Conservation (phyloP, 2,329 filamentous ascomycete genomes). For the Fusarium mundagurra region DNA sequence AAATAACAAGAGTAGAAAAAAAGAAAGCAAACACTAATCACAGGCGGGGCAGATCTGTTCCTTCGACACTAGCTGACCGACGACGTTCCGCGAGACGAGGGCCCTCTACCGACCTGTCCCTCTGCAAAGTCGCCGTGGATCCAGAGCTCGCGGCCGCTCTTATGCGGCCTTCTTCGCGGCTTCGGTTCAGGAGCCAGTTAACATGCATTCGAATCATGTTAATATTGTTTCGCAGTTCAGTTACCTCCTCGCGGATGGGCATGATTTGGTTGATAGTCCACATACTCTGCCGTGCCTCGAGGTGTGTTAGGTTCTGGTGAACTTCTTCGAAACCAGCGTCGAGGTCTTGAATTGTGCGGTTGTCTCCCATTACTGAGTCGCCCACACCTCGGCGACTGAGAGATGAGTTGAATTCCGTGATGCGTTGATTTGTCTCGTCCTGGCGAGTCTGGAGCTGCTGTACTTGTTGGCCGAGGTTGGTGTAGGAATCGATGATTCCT, state of each 20-base stretch:
- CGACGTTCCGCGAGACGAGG: slow-evolving; percentile 48
- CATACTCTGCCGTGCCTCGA: slow-evolving; percentile 69
- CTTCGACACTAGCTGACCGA: slow-evolving; percentile 51
- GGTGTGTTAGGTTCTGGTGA: slow-evolving; percentile 65
- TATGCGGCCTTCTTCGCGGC: slow-evolving; percentile 57
- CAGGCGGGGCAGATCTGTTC: slow-evolving; percentile 50
- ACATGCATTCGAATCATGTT: slow-evolving; percentile 69
- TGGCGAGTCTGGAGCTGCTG: slow-evolving; percentile 49
- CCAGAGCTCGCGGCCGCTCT: slow-evolving; percentile 51
- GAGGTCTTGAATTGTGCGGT: slow-evolving; percentile 54
- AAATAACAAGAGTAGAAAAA: background rate
- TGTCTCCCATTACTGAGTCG: slow-evolving; percentile 61
- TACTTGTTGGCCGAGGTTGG: slow-evolving; percentile 49
- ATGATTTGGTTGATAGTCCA: slow-evolving; percentile 70
- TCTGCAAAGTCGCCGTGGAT: slow-evolving; percentile 44
- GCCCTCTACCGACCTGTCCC: slow-evolving; percentile 44
- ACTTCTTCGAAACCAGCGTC: slow-evolving; percentile 63
- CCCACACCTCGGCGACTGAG: slow-evolving; percentile 48
- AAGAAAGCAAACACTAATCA: slow-evolving; percentile 27
- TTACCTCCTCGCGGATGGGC: slow-evolving; percentile 70
- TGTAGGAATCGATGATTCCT: slow-evolving; percentile 57
- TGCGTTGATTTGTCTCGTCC: slow-evolving; percentile 46
- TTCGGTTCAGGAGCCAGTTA: slow-evolving; percentile 65
- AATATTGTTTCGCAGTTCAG: slow-evolving; percentile 66
- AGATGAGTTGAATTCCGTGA: slow-evolving; percentile 55